Conservation (phyloP, 1,284 basidiomycete species). For the Earliella scabrosa region DNA sequence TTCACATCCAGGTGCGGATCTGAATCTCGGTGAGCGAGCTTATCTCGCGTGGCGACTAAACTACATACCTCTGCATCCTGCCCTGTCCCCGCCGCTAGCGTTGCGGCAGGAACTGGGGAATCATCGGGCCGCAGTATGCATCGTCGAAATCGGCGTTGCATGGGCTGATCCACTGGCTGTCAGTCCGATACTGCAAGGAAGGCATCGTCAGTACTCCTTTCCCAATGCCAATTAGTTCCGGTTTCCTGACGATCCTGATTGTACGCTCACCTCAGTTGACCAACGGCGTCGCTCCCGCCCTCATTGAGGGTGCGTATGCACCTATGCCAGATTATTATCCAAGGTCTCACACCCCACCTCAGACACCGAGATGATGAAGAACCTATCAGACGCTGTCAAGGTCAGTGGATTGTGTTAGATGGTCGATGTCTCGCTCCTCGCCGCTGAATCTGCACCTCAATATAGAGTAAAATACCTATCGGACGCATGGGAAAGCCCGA, state of each 20-base stretch:
- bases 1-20: constrained; percentile 50
- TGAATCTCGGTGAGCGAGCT: background rate
- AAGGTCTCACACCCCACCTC: background rate
- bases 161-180: constrained; percentile 60
- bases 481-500: constrained; percentile 53
- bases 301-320: constrained; percentile 45
- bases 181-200: constrained; percentile 52
- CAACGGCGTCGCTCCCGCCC: constrained; percentile 56
- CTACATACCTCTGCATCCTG: too few relatives aligned
- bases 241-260: background rate
- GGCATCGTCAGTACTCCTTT: constrained; percentile 53
- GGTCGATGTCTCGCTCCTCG: background rate
- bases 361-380: constrained; percentile 54
- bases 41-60: too few relatives aligned
- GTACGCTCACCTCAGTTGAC: constrained; percentile 41
- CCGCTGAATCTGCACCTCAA: too few relatives aligned
- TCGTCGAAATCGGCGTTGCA: constrained; percentile 60
- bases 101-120: constrained; percentile 51
- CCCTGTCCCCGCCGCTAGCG: too few relatives aligned
- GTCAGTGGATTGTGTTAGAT: too few relatives aligned
- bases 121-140: constrained; percentile 60
- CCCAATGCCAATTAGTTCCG: too few relatives aligned
- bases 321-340: background rate
- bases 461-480: constrained; percentile 54
- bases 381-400: constrained; percentile 38